A percentile compares a stretch with the other conserved stretches of the same genome.
phyloP scores from a whole-genome alignment of 768 basidiomycete genomes.

The Rickenella mellea region DNA sequence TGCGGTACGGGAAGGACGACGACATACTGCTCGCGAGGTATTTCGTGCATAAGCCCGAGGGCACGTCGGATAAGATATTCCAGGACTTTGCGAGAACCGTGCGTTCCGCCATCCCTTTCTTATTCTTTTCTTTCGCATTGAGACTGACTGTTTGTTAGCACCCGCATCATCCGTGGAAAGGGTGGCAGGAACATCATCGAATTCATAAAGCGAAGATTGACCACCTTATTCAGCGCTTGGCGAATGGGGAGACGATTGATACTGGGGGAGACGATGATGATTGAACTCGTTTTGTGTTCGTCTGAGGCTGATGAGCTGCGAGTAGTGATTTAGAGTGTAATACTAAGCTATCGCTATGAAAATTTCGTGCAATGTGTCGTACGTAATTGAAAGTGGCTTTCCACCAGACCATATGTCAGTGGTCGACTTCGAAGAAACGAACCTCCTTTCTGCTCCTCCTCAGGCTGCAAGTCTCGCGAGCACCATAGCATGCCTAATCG shows the following conservation, averaged over 20 bases:
- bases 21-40: conserved; percentile 72
- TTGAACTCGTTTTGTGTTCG: too few species aligned
- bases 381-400: too few species aligned
- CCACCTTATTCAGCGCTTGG: conserved; percentile 57
- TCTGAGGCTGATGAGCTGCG: too few species aligned
- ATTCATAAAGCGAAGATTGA: conserved; percentile 85
- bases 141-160: conserved; percentile 34
- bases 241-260: conserved; percentile 46
- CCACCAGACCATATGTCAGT: too few species aligned
- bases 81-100: conserved; percentile 71
- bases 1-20: conserved; percentile 74
- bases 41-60: conserved; percentile 65
- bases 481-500: too few species aligned
- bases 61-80: conserved; percentile 78
- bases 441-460: too few species aligned
- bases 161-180: conserved; percentile 88
- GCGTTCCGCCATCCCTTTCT: conserved; percentile 15
- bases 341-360: too few species aligned
- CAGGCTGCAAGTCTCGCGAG: too few species aligned
- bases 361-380: too few species aligned
- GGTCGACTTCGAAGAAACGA: too few species aligned
- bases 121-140: neutral
- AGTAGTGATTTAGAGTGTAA: too few species aligned
- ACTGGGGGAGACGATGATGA: conserved; percentile 10
- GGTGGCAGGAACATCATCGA: conserved; percentile 87